Evolutionary conservation across 208 protist species (phyloP).

Genomic region (Wallacemonas rigidus): DNA sequence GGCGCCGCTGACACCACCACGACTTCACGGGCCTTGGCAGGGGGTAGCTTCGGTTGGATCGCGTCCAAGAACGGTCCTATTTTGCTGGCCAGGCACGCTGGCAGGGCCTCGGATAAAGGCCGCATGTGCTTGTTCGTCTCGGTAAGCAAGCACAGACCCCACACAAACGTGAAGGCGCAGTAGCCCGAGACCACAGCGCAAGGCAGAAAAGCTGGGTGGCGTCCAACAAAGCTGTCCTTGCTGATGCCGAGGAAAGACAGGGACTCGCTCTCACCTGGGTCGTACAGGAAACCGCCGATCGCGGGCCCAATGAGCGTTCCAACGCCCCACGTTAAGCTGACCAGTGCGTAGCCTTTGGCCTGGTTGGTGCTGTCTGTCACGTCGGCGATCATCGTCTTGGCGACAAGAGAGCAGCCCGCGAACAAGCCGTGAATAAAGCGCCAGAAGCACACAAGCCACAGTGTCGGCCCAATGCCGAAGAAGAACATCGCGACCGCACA

Average conservation of each 20-base stretch:
- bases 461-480: conserved; percentile 67
- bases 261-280: conserved; percentile 36
- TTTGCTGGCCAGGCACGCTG: conserved; percentile 23
- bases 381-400: conserved; percentile 85
- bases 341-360: conserved; percentile 95
- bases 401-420: conserved; percentile 66
- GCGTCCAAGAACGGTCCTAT: conserved; percentile 27
- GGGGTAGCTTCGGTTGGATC: conserved; percentile 41
- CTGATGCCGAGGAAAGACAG: conserved; percentile 32
- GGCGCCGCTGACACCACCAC: neutral
- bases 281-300: conserved; percentile 73
- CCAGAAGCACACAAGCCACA: conserved; percentile 59
- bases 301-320: conserved; percentile 71
- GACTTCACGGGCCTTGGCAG: neutral
- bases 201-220: conserved; percentile 75
- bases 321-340: conserved; percentile 92
- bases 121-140: conserved; percentile 45
- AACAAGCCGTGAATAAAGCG: conserved; percentile 76
- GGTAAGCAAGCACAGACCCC: conserved; percentile 37
- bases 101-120: conserved; percentile 26
- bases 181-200: conserved; percentile 56
- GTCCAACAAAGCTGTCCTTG: conserved; percentile 33
- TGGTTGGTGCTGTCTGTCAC: conserved; percentile 77
- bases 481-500: conserved; percentile 62
- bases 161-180: conserved; percentile 45